A percentile compares a stretch with the other conserved stretches of the same genome.
phyloP scores from a whole-genome alignment of 2,329 filamentous ascomycete genomes.

The Geoglossum cookeanum region DNA sequence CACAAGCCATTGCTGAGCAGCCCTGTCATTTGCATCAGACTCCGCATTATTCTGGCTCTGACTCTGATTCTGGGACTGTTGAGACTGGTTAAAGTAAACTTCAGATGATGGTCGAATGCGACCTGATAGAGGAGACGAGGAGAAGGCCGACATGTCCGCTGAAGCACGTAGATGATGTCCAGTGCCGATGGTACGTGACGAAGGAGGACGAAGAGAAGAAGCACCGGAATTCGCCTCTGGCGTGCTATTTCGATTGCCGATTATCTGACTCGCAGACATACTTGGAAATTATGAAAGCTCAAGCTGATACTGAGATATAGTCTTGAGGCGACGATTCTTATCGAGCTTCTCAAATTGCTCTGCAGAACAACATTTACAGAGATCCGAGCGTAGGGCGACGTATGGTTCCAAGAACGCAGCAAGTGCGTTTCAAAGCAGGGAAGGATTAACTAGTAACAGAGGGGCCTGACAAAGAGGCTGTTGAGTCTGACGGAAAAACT shows the following conservation, averaged over 20 bases:
- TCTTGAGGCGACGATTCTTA: background rate
- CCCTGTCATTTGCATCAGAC: constrained; percentile 74
- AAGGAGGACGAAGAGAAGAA: constrained; percentile 63
- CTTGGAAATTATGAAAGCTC: background rate
- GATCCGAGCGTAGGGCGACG: background rate
- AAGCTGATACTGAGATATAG: background rate
- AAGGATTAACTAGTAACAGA: background rate
- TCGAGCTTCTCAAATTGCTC: background rate
- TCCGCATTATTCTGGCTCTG: constrained; percentile 47
- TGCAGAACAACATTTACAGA: background rate
- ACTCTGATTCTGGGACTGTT: constrained; percentile 34
- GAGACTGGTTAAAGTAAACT: constrained; percentile 64
- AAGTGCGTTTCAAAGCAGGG: background rate
- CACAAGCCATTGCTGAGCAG: constrained; percentile 94
- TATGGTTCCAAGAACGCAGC: background rate
- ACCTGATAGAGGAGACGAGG: constrained; percentile 44
- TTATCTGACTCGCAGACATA: constrained; percentile 49
- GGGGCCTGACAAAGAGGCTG: background rate
- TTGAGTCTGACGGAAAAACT: background rate
- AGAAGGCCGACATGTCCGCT: constrained; percentile 82
- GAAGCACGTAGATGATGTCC: constrained; percentile 83
- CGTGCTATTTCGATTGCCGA: constrained; percentile 88
- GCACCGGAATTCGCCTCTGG: constrained; percentile 57
- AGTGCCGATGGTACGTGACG: constrained; percentile 56
- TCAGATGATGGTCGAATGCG: constrained; percentile 90